Evolutionary conservation across 2,329 filamentous ascomycete genomes (phyloP), one percentile per base, ranked within the genome.

Genomic region (Blastomyces parvus): DNA sequence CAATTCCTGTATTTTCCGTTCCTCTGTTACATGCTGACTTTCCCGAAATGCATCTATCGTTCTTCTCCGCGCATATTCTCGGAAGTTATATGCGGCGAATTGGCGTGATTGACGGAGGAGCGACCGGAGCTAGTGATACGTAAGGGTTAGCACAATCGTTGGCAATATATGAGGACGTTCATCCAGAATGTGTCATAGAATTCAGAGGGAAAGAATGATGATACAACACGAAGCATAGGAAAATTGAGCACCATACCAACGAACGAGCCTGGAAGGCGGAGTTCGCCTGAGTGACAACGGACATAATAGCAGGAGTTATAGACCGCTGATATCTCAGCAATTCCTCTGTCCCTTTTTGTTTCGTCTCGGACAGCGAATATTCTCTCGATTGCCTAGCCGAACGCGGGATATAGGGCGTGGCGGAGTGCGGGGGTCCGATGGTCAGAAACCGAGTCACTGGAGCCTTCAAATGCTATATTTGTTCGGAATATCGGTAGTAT

Each of bases 1-100:
- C 70, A 97, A 79, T 77, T 96, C 91, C 77, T 97, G 91, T 75
- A 96, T 82, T 78, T 83, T 82, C 66, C 90, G 82, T 68, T 85
- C 82, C 73, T 97, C 94, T 56, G 84, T 79, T 71, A 91, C 88
- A 63, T 77, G 74, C 76, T 85, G 83, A 76, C 95, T 84, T 75
- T 96, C 91, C 70, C 88, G 85, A 77, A 97, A 99, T 4, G 90
- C 88, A 80, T 97, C 94, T 74, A 84, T 85, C 74, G 94, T 96
- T 76, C 93, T 86, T 73, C 94, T 88, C 78, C 87, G 89, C 62
- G 94, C 92, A 78, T 99, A 99, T 76, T 97, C 93, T 79, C 94
- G 86, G 83, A 97, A 99, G 80, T 97, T 99, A 82, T 97, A 99
- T 69, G 89, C 86, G 66, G 91, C 85, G 77, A 99, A 97, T 73